Evolutionary conservation across 495 filamentous ascomycete genomes (phyloP), one percentile per base, ranked within the genome.

Genomic region (Penicillium cataractarum): DNA sequence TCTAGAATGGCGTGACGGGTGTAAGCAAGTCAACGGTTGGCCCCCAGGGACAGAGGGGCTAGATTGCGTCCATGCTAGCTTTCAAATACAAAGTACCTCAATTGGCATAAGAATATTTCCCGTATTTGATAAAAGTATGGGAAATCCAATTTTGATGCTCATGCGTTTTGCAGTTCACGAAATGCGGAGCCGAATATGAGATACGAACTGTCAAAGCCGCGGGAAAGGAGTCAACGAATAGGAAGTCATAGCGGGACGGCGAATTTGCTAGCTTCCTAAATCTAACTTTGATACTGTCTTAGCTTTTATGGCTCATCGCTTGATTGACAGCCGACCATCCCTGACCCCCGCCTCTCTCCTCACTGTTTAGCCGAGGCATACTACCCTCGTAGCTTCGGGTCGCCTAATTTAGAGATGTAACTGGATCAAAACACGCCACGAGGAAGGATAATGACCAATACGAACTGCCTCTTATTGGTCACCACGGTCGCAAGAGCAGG

Each of bases 361-460:
- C 55, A 42, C 37, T 31, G 13, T 13, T 46, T 46, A 48, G 55
- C 55, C 55, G 55, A 57, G 55, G 55, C 17, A 22, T 46, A 32
- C 55, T 29, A 48, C 55, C 17, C 55, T 22, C 24, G 29, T 56
- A 6, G 33, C 37, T 39, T 39, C 39, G 26, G 37, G 15, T 57
- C 55, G 39, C 26, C 37, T 57, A 22, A 13, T 26, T 21, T n/a
- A 17, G 13, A 57, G 27, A 33, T 32, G 13, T 32, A 19, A 33
- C 50, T 19, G 31, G 31, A 27, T 19, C 26, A n/a, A 6, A n/a
- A 29, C 31, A 52, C 31, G 31, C 50, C 50, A 32, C n/a, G n/a
- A 4, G 8, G 8, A 32, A 17, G 26, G 9, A n/a, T 21, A 32
- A 53, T 53, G 27, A 53, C 50, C 50, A 53, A 53, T 53, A 33